Percentiles rank a stretch among this genome's conserved stretches.
Evolutionary conservation across 1,139 yeast genomes (phyloP).

Genomic region (Scheffersomyces segobiensis): DNA sequence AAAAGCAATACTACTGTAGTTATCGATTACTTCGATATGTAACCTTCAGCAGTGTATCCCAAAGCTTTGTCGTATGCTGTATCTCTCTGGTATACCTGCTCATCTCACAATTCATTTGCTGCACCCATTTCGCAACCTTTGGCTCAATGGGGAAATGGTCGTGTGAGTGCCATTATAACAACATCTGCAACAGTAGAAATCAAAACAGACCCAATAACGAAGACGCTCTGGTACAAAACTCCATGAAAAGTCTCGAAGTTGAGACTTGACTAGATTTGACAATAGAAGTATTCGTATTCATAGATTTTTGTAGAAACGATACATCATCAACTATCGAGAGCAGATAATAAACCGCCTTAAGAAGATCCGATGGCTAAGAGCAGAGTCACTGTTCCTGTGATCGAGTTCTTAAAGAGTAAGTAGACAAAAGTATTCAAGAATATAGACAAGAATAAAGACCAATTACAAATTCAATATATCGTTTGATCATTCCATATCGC

Average conservation of each 20-base stretch:
- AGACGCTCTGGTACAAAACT: conserved; percentile 9
- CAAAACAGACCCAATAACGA: conserved; percentile 7
- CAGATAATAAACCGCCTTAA: conserved; percentile 3
- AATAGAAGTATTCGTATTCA: neutral
- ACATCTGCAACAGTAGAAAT: conserved; percentile 1
- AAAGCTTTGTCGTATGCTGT: neutral
- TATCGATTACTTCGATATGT: too few species aligned
- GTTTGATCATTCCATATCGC: too few species aligned
- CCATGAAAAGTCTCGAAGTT: conserved; percentile 6
- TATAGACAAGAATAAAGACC: neutral
- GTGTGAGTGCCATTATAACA: conserved; percentile 9
- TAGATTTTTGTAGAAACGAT: neutral
- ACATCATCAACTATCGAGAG: conserved; percentile 5
- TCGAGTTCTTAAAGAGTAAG: conserved; percentile 50
- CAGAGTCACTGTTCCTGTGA: conserved; percentile 32
- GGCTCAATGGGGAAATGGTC: conserved; percentile 6
- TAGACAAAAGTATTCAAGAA: conserved; percentile 6
- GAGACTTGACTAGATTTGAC: neutral
- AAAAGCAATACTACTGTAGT: neutral
- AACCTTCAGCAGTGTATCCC: neutral
- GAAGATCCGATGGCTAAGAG: conserved; percentile 18
- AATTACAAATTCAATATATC: too few species aligned
- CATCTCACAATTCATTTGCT: neutral
- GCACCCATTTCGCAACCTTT: neutral
- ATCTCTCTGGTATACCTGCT: neutral